Evolutionary conservation across 768 basidiomycete genomes (phyloP).

Genomic region (Phanerochaete sordida): DNA sequence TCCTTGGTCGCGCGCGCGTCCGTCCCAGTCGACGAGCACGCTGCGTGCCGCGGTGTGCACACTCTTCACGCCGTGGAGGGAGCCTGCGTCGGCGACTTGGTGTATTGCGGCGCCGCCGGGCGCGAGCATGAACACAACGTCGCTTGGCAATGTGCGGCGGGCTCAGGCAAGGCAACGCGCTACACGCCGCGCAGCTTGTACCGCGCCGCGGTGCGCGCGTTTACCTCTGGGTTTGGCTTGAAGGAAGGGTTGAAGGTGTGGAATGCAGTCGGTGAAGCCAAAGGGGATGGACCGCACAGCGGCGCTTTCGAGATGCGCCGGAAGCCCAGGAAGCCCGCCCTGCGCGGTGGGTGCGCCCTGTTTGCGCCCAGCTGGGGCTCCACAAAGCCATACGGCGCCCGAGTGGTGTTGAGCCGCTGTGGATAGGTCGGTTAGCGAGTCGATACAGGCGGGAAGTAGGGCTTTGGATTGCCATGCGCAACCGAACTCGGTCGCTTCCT

Average conservation of each 20-base stretch:
- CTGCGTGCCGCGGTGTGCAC: constrained; percentile 85
- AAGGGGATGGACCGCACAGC: constrained; percentile 79
- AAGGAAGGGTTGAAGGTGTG: constrained; percentile 62
- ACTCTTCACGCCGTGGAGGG: constrained; percentile 83
- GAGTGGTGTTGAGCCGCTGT: constrained; percentile 77
- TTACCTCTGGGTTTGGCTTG: constrained; percentile 34
- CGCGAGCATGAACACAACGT: constrained; percentile 84
- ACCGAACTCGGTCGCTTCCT: constrained; percentile 62
- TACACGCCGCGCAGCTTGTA: constrained; percentile 36
- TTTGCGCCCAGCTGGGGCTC: constrained; percentile 75
- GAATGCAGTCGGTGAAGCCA: constrained; percentile 68
- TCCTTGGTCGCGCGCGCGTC: constrained; percentile 78
- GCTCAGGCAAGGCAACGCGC: constrained; percentile 57
- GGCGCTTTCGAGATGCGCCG: constrained; percentile 91
- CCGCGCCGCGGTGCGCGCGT: constrained; percentile 29
- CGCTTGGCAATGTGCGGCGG: constrained; percentile 78
- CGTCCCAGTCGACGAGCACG: constrained; percentile 84
- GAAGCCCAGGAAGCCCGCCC: constrained; percentile 90
- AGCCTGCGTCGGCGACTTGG: constrained; percentile 66
- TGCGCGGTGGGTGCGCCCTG: constrained; percentile 47
- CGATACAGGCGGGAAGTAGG: neutral
- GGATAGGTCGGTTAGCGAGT: neutral
- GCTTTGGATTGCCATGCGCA: constrained; percentile 61
- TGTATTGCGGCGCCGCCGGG: constrained; percentile 70
- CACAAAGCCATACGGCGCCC: constrained; percentile 83